Evolutionary conservation across 371 early-diverging fungal genomes (phyloP).

Genomic region (Phascolomyces articulosus): DNA sequence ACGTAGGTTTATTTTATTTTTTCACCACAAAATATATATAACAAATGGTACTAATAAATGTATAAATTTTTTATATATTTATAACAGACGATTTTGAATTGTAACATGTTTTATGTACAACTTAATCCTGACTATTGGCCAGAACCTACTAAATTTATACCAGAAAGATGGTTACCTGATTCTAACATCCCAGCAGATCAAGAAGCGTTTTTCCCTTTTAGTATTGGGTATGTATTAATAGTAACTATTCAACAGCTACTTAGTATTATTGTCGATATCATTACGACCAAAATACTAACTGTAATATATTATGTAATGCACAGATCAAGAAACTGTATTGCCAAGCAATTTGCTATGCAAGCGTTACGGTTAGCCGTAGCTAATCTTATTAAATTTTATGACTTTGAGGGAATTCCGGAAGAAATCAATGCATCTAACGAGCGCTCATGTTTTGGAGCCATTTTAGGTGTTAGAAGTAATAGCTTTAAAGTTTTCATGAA

Average conservation of each 20-base stretch:
- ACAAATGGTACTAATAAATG: too few relatives aligned
- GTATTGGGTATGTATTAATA: constrained; percentile 29
- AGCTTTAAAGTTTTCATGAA: constrained; percentile 31
- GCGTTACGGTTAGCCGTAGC: constrained; percentile 51
- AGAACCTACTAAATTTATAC: constrained; percentile 23
- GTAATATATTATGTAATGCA: too few relatives aligned
- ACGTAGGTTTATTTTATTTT: not conserved
- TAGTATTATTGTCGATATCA: too few relatives aligned
- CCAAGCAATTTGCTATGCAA: constrained; percentile 53
- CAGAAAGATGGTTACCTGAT: constrained; percentile 39
- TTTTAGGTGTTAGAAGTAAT: constrained; percentile 25
- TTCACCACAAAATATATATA: too few relatives aligned
- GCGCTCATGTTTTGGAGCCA: constrained; percentile 25
- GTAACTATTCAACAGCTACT: too few relatives aligned
- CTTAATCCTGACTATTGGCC: constrained; percentile 30
- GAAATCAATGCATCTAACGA: constrained; percentile 29
- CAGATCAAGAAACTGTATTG: constrained; percentile 52
- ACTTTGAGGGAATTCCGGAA: constrained; percentile 24
- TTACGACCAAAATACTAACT: too few relatives aligned
- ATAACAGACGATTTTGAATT: not conserved
- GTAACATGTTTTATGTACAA: constrained; percentile 22
- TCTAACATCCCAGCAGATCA: constrained; percentile 5
- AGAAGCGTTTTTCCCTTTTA: constrained; percentile 48
- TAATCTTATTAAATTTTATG: constrained; percentile 32
- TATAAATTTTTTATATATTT: too few relatives aligned